phyloP scores from a whole-genome alignment of 805 yeast genomes.

The Metschnikowia lunata region DNA sequence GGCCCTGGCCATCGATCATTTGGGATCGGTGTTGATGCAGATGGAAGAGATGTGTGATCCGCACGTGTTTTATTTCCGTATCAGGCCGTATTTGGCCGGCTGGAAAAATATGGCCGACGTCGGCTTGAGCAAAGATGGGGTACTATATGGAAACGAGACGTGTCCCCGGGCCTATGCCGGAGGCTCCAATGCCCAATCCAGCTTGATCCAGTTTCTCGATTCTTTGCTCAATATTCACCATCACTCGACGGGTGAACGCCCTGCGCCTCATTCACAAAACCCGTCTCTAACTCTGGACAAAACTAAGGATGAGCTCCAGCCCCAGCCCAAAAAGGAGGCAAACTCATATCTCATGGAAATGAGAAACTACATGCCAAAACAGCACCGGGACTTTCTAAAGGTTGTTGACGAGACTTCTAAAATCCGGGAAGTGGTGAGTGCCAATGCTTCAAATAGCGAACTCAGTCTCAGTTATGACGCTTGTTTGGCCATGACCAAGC shows the following conservation, averaged over 20 bases:
- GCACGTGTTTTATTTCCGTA: constrained; percentile 78
- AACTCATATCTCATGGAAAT: constrained; percentile 70
- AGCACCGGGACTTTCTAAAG: constrained; percentile 70
- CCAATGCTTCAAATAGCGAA: constrained; percentile 44
- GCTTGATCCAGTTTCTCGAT: constrained; percentile 84
- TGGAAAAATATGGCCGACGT: constrained; percentile 90
- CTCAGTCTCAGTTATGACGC: constrained; percentile 77
- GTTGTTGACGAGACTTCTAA: constrained; percentile 55
- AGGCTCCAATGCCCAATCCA: constrained; percentile 92
- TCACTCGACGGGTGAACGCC: constrained; percentile 66
- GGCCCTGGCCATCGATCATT: constrained; percentile 69
- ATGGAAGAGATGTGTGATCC: constrained; percentile 97
- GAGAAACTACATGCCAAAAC: constrained; percentile 87
- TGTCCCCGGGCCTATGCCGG: constrained; percentile 63
- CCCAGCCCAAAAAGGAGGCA: constrained; percentile 13
- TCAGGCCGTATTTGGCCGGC: constrained; percentile 89
- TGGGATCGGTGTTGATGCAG: constrained; percentile 68
- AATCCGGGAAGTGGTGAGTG: constrained; percentile 60
- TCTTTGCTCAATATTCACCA: constrained; percentile 73
- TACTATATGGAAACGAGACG: constrained; percentile 65
- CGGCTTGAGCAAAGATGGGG: constrained; percentile 69
- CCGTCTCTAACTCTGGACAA: constrained; percentile 5
- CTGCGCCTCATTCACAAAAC: constrained; percentile 17
- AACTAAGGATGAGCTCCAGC: background rate
- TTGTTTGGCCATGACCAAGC: constrained; percentile 80